phyloP scores from a whole-genome alignment of 208 protist species.

The Phytomonas sp. region DNA sequence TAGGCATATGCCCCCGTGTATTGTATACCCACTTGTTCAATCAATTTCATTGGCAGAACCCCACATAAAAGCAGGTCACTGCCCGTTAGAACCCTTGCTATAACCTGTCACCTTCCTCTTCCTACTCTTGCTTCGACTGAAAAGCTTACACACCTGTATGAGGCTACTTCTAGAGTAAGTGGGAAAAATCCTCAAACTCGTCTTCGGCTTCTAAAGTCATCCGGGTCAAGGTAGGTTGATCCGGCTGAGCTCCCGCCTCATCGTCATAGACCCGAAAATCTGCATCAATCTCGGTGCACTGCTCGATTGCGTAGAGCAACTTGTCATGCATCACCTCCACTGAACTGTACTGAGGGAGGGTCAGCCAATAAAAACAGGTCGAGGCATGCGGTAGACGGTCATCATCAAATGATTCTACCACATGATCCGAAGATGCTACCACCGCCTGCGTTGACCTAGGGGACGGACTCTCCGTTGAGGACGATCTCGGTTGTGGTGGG shows the following conservation, averaged over 20 bases:
- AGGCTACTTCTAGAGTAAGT: conserved; percentile 35
- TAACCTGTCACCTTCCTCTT: neutral
- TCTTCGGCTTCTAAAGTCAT: conserved; percentile 65
- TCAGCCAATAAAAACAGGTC: conserved; percentile 95
- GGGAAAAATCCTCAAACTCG: conserved; percentile 86
- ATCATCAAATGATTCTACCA: conserved; percentile 33
- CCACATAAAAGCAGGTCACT: neutral
- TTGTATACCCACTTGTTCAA: neutral
- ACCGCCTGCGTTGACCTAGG: neutral
- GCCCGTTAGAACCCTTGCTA: neutral
- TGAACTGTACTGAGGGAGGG: conserved; percentile 88
- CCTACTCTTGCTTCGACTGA: neutral
- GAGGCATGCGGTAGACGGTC: conserved; percentile 87
- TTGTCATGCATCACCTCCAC: conserved; percentile 82
- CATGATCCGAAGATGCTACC: neutral
- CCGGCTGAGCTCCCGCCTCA: conserved; percentile 36
- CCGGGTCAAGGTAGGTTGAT: conserved; percentile 37
- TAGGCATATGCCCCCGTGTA: neutral
- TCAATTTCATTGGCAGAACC: neutral
- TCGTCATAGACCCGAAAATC: conserved; percentile 86
- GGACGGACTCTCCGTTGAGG: neutral
- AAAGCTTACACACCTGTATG: neutral
- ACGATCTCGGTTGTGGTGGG: conserved; percentile 8
- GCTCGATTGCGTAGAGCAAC: conserved; percentile 92
- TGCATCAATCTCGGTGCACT: conserved; percentile 94